These are phyloP conservation scores for Sedum album DNA, from an alignment of 164 flowering plant genomes.

Conservation along the genomic window DNA sequence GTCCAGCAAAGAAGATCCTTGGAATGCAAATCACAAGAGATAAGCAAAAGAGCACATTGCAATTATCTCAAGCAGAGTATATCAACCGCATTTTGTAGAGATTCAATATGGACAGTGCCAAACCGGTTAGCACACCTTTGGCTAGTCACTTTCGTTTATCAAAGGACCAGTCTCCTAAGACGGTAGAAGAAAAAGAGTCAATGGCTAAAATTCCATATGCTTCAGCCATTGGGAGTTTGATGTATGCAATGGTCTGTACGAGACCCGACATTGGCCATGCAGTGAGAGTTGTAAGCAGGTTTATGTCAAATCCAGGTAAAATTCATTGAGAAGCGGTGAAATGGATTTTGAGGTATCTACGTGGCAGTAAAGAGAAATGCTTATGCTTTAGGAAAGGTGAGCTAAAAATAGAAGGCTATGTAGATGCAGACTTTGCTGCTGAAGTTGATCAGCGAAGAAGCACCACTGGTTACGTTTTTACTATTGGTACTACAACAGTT, in stretches of 20 bases:
- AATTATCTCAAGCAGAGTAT: constrained; percentile 7
- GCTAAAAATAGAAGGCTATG: background rate
- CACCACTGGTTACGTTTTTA: background rate
- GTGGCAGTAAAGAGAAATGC: background rate
- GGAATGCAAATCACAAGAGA: background rate
- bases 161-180: background rate
- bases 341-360: background rate
- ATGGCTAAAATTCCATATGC: background rate
- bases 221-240: background rate
- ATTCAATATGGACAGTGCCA: background rate
- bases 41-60: background rate
- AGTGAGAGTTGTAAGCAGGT: constrained; percentile 9
- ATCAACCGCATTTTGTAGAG: background rate
- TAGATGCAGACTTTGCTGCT: constrained; percentile 1
- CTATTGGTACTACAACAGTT: background rate
- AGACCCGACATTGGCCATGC: background rate
- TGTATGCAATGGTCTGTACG: constrained; percentile 5
- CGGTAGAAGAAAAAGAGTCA: background rate
- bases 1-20: constrained; percentile 2
- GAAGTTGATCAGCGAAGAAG: background rate
- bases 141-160: constrained; percentile 1
- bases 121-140: background rate
- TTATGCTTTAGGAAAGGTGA: background rate
- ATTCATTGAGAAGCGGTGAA: background rate
- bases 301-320: background rate